Evolutionary conservation across 1,284 basidiomycete species (phyloP), one percentile per base, ranked within the genome.

Genomic region (Afroboletus lepidellus): DNA sequence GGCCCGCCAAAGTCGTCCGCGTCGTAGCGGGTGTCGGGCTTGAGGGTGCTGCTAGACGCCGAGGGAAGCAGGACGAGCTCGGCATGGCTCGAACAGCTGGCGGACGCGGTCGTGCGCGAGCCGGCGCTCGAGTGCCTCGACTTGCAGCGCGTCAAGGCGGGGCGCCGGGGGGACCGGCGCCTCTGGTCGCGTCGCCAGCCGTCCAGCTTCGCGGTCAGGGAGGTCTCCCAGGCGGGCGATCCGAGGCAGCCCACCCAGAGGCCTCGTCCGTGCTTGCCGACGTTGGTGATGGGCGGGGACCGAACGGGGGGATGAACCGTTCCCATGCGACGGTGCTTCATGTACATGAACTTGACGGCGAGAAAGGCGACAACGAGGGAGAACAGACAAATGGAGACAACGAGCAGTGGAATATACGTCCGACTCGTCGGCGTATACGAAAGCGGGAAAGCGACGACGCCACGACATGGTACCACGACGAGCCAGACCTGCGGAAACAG

Each of bases 211-310:
- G 62, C 55, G 9, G 48, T 48, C 36, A 58, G 39, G 12, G 24
- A 45, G 3, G 60, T 66, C 51, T 67, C 65, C 67, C 69, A 71
- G 15, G 49, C 11, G 24, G 65, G 65, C 11, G 69, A 71, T 25
- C 65, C 65, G 18, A 67, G 55, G 39, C 57, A 70, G 11, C 65
- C 69, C 9, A 67, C 57, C 41, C 63, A 38, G 23, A 71, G 23
- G 2, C 57, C 65, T 6, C 50, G 21, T 23, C 18, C 48, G 18
- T 8, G 32, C 11, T 67, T 57, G 37, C 38, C 25, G 38, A 33
- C 15, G 3, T 16, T 18, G 11, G 27, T 20, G 44, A 20, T 20
- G 43, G 47, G 32, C 7, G 46, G 2, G 16, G 52, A 30, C 27
- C 21, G 51, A 20, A 43, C 15, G 20, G 37, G 23, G 21, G 5